Evolutionary conservation across 2,329 filamentous ascomycete species (phyloP), one percentile per base, ranked within the genome.

Genomic region (Colletotrichum agaves): DNA sequence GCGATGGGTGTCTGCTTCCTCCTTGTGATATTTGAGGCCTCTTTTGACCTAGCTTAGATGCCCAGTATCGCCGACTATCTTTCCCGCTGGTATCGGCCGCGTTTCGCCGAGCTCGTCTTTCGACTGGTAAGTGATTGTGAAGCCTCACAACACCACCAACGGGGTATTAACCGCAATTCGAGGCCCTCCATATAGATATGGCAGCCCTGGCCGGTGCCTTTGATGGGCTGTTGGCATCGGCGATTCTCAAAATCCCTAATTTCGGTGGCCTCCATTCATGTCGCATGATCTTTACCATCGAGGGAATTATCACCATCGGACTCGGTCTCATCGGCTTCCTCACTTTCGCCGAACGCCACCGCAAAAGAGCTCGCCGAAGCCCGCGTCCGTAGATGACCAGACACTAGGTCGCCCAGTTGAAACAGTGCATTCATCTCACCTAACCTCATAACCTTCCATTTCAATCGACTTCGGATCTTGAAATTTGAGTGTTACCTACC

Each of bases 251-350:
- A 0, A 81, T 92, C 5, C 77, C 84, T 23, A 75, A 80, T 52
- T 85, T 91, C 61, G 90, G 88, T 6, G 75, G 80, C 4, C 77
- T 91, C 0, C 79, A 78, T 23, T 78, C 77, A 5, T 93, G 90
- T 90, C 81, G 89, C 7, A 91, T 91, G 89, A 91, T 92, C 58
- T 92, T 92, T 61, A 85, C 84, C 4, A 87, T 92, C n/a, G 90
- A 92, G 74, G 90, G 90, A 19, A 87, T 91, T 72, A 86, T 91
- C 70, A 82, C 80, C 2, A 72, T 76, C 67, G 79, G 81, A 1
- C 75, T 92, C 0, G 80, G 84, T 0, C 12, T 91, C 2, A 80
- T 92, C 35, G 76, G 82, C 12, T 90, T 90, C 75, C 68, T 90
- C 70, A 89, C 87, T 0, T 77, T 92, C 12, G 91, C 90, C 1